Evolutionary conservation across 1,284 basidiomycete species (phyloP), one percentile per base, ranked within the genome.

Genomic region (Irpex rosettiformis): DNA sequence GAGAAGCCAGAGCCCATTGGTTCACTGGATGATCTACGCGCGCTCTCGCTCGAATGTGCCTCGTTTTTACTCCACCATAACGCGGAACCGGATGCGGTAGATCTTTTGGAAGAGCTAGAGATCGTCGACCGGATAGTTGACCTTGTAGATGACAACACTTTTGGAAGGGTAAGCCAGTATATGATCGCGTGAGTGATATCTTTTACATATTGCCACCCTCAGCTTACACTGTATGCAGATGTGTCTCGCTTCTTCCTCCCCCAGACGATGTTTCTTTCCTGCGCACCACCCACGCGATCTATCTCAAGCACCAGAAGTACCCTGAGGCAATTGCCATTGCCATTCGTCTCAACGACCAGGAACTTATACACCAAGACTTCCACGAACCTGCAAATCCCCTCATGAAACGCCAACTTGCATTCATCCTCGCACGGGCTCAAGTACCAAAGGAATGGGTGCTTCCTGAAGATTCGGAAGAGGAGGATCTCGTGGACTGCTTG

Each of bases 81-180:
- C 67, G 97, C 96, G 11, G 97, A 99, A 73, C 96, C 95, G 28
- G 97, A 99, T 71, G 97, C 97, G 0, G 96, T 99, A 21, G 97
- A 99, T 75, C 79, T 99, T 30, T 76, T 99, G 59, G 88, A 98
- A 69, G 97, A 99, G 72, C 76, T 99, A 64, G 97, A 99, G 73
- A 91, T 93, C 64, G 91, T 98, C 54, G 83, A 89, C 65, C 83
- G 84, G 66, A 86, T 97, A 62, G 80, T 82, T 5, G 78, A 84
- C 21, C 76, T 94, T 60, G 88, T 96, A 24, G 94, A 97, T 69
- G 83, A 88, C 54, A 91, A 96, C 73, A 98, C 93, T 0, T 99
- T 86, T 70, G 82, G 82, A 55, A 87, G 97, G 56, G 96, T 99
- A n/a, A 98, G 96, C 69, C 87, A 93, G 59, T 99, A 99, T 75